A percentile compares a stretch with the other conserved stretches of the same genome.
Evolutionary conservation across 1,139 yeast genomes (phyloP).

Genomic region (Nadsonia commutata): DNA sequence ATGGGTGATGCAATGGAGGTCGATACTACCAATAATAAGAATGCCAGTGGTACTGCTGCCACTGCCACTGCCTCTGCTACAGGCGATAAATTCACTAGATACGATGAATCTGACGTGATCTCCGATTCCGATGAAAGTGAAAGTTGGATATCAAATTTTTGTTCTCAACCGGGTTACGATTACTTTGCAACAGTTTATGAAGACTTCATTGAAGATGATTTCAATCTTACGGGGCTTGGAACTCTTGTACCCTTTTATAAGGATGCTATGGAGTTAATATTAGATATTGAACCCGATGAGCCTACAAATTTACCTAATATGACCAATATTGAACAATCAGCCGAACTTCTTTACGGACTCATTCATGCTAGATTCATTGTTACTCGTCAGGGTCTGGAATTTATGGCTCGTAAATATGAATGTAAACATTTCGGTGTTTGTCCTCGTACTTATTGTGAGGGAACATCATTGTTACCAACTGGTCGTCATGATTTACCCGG

Average conservation of each 20-base stretch:
- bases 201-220: constrained; percentile 91
- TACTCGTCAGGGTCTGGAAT: constrained; percentile 78
- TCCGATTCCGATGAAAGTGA: constrained; percentile 38
- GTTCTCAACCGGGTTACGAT: constrained; percentile 81
- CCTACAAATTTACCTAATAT: constrained; percentile 48
- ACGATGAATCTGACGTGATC: constrained; percentile 8
- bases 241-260: constrained; percentile 80
- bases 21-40: background rate
- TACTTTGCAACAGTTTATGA: constrained; percentile 86
- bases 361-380: constrained; percentile 87
- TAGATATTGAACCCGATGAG: constrained; percentile 70
- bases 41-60: background rate
- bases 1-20: background rate
- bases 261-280: constrained; percentile 80
- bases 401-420: constrained; percentile 94
- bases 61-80: background rate
- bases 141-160: constrained; percentile 84
- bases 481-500: constrained; percentile 90
- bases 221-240: constrained; percentile 80
- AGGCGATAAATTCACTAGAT: background rate
- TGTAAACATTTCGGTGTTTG: constrained; percentile 82
- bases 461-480: constrained; percentile 84
- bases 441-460: constrained; percentile 81
- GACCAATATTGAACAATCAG: constrained; percentile 73
- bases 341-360: constrained; percentile 81